A percentile compares a stretch with the other conserved stretches of the same genome.
These are phyloP conservation scores for Shiraia sp. DNA, from an alignment of 2,329 filamentous ascomycete species.

Conservation along the genomic window DNA sequence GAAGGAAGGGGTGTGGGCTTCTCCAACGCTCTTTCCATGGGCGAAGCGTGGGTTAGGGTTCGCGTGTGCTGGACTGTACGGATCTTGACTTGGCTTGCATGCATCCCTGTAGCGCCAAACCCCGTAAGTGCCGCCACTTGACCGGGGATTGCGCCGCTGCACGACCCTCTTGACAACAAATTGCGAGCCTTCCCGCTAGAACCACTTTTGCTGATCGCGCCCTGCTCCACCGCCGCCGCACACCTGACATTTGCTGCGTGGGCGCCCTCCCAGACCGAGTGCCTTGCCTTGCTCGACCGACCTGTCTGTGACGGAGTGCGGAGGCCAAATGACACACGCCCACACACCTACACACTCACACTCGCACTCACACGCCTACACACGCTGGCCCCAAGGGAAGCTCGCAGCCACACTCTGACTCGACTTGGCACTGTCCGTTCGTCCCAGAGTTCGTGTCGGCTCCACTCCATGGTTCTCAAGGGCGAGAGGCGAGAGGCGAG, in stretches of 20 bases:
- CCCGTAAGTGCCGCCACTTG: constrained; percentile 9
- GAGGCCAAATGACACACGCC: too few species aligned
- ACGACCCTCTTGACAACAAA: constrained; percentile 21
- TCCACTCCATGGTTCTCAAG: constrained; percentile 19
- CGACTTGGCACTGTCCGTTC: constrained; percentile 13
- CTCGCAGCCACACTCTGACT: too few species aligned
- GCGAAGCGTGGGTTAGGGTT: not conserved
- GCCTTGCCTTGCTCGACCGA: constrained; percentile 3
- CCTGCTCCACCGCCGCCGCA: constrained; percentile 5
- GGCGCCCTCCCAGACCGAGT: constrained; percentile 4
- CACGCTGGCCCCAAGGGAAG: too few species aligned
- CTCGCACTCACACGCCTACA: too few species aligned
- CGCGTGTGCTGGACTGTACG: not conserved
- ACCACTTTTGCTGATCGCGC: constrained; percentile 4
- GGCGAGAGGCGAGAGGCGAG: constrained; percentile 4
- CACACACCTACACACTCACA: too few species aligned
- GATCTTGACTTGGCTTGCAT: not conserved
- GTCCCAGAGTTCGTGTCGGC: constrained; percentile 26
- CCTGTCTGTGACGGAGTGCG: not conserved
- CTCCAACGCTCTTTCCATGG: constrained; percentile 27
- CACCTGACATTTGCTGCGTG: constrained; percentile 1
- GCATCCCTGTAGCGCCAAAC: constrained; percentile 3
- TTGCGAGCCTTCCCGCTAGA: constrained; percentile 14
- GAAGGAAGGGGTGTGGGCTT: constrained; percentile 14
- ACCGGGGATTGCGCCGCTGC: constrained; percentile 10